Base-by-base conservation (phyloP, 83 land plant genomes). In the Picea abies region DNA sequence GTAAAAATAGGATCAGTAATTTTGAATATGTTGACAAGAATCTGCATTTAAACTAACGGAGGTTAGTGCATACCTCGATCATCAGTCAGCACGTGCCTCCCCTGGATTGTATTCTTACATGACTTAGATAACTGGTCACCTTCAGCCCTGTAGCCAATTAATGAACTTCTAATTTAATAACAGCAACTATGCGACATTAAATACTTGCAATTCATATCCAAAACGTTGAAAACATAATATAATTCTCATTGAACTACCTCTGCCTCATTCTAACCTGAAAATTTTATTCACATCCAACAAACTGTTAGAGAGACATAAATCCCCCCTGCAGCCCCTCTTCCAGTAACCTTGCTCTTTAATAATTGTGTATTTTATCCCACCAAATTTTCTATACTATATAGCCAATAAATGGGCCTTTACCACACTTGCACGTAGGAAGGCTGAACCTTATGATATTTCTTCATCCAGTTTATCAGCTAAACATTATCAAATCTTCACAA, bases 41-140 rank as follows among this genome's bases (percentile, higher is more conserved):
- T 35, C 39, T 69, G 73, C 5, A 69, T 69, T 32, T 35, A 16
- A 69, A 69, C 19, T 69, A 35, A 37, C 19, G 11, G 5, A 19
- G 39, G 1, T 35, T 69, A 35, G 19, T 19, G 44, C 39, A 69
- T 69, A 69, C 73, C 73, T 5, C 39, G 73, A 35, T 69, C 73
- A 16, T 69, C 73, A 3, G 73, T 20, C 44, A 17, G 26, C 32
- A 69, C 16, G 73, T 69, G 20, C 39, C 73, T 69, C 39, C 73
- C 73, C 39, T 69, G 73, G 73, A 69, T 69, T 69, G 73, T 35
- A 35, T 69, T 69, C 73, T 69, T 69, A 32, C 73, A 69, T 16
- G 73, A 68, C 17, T 68, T 68, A 4, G 72, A 69, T 32, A 15
- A 35, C 19, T 8, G 73, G 39, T 69, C 73, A 16, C 44, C 73